Base-by-base conservation (phyloP, 108 stramenopile species). In the Heterococcus sp. region DNA sequence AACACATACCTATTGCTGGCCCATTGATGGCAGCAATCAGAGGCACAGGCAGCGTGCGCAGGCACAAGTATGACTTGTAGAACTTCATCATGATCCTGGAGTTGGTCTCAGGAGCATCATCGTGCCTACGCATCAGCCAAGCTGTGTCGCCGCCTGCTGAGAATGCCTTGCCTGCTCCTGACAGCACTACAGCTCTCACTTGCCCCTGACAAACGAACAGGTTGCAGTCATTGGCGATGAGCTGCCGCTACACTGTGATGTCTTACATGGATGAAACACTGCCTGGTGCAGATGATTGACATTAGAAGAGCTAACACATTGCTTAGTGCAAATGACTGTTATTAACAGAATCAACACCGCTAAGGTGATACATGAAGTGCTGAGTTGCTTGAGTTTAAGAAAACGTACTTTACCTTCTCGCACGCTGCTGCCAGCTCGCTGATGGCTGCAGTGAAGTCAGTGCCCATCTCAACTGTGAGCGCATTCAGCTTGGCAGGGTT, bases 141-240 rank as follows among this genome's bases (percentile, higher is more conserved):
- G 86, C 40, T 2, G 92, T 65, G 81, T 92, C 84, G 8, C 93
- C 93, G n/a, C 93, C 93, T 0, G 93, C 91, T 0, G 88, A 89
- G 76, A 93, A 93, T 37, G 92, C 90, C 3, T 88, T 79, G 27
- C 92, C 92, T 0, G 83, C 79, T 5, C 93, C 92, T 8, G 77
- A 64, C 0, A 93, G 65, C 14, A 93, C 86, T 8, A 91, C 75
- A n/a, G 92, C 85, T 64, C 88, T 76, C 4, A 91, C 65, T n/a
- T 71, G 46, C 32, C 89, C 83, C 4, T 32, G 8, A n/a, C n/a
- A n/a, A n/a, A n/a, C n/a, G n/a, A n/a, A n/a, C n/a, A 2, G n/a
- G n/a, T n/a, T n/a, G n/a, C n/a, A n/a, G n/a, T n/a, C n/a, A 26
- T 27, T 2, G n/a, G n/a, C n/a, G n/a, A n/a, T n/a, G n/a, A n/a